phyloP scores from a whole-genome alignment of 2,329 filamentous ascomycete species.

The Xylariaceae sp. region DNA sequence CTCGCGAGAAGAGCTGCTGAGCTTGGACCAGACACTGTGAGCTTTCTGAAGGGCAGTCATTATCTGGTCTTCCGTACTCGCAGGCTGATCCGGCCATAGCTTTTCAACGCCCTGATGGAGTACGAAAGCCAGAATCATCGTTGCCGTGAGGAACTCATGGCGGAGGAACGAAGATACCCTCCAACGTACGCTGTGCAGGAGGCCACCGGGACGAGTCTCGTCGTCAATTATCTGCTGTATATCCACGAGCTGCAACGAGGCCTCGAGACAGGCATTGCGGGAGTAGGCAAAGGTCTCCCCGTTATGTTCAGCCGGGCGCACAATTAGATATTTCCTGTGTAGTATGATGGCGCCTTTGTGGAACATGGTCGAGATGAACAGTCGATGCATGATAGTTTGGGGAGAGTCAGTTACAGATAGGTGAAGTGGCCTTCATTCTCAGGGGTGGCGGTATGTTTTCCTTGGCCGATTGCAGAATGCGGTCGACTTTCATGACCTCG shows the following conservation, averaged over 20 bases:
- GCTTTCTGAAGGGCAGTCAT: slow-evolving; percentile 12
- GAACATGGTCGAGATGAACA: slow-evolving; percentile 46
- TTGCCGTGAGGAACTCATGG: slow-evolving; percentile 43
- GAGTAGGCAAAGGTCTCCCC: slow-evolving; percentile 37
- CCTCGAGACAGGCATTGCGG: slow-evolving; percentile 39
- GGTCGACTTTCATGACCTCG: slow-evolving; percentile 22
- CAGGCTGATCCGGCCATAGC: slow-evolving; percentile 1
- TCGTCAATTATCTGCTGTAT: slow-evolving; percentile 45
- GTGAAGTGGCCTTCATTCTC: slow-evolving; percentile 17
- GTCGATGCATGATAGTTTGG: slow-evolving; percentile 45
- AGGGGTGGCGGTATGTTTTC: slow-evolving; percentile 15
- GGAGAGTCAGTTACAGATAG: slow-evolving; percentile 42
- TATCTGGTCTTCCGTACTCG: slow-evolving; percentile 5
- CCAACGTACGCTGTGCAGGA: slow-evolving; percentile 39
- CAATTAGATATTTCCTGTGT: slow-evolving; percentile 46
- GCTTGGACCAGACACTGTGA: slow-evolving; percentile 17
- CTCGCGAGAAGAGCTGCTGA: slow-evolving; percentile 16
- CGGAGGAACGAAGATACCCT: slow-evolving; percentile 40
- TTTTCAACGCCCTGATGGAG: slow-evolving; percentile 25
- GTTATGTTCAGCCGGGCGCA: slow-evolving; percentile 30
- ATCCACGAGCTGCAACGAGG: slow-evolving; percentile 42
- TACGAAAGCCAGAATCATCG: slow-evolving; percentile 43
- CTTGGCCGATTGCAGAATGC: slow-evolving; percentile 13
- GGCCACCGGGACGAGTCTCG: slow-evolving; percentile 40
- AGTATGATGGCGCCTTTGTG: slow-evolving; percentile 47